Conservation (phyloP, 768 basidiomycete species). For the Boletus edulis region DNA sequence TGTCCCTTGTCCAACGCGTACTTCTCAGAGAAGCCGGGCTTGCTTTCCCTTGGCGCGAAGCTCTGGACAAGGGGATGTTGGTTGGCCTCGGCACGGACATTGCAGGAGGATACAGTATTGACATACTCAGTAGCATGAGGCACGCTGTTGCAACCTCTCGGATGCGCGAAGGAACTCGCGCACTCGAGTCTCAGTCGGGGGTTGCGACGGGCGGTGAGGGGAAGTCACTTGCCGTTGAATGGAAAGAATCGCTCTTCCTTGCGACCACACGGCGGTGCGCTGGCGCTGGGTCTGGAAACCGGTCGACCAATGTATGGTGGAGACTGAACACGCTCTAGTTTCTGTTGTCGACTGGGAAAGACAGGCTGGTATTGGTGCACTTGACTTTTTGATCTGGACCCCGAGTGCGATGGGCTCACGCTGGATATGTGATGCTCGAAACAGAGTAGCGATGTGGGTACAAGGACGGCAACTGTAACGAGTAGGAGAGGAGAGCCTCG, state of each 20-base stretch:
- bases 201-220: not conserved
- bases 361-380: constrained; percentile 50
- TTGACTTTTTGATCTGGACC: constrained; percentile 65
- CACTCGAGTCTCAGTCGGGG: constrained; percentile 19
- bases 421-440: constrained; percentile 62
- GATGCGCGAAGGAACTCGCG: constrained; percentile 56
- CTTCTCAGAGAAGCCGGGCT: constrained; percentile 76
- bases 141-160: constrained; percentile 70
- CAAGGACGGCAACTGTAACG: constrained; percentile 46
- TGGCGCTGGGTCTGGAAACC: constrained; percentile 58
- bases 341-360: constrained; percentile 41
- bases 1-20: constrained; percentile 90
- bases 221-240: constrained; percentile 55
- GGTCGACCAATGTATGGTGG: not conserved
- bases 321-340: constrained; percentile 34
- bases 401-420: constrained; percentile 22
- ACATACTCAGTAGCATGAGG: constrained; percentile 80
- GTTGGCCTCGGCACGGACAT: constrained; percentile 86
- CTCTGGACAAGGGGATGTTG: constrained; percentile 56
- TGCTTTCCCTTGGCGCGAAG: constrained; percentile 71
- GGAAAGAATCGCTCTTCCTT: constrained; percentile 79
- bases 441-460: constrained; percentile 71
- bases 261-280: constrained; percentile 79
- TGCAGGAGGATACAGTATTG: constrained; percentile 80
- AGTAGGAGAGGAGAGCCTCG: not conserved